Evolutionary conservation across 75 land plant species (phyloP), one percentile per base, ranked within the genome.

Genomic region (Pinus tabuliformis): DNA sequence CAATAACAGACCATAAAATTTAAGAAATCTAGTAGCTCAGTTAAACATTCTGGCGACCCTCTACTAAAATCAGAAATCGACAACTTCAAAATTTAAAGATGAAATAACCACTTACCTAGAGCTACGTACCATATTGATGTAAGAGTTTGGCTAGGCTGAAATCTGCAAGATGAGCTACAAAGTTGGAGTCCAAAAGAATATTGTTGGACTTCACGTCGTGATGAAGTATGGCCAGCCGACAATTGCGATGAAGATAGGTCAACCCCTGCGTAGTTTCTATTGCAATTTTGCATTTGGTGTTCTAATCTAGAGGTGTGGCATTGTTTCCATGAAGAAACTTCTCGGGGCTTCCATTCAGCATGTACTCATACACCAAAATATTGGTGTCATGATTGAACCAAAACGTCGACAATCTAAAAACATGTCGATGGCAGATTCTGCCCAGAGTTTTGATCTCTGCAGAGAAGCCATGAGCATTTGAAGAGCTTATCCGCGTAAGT

Each of bases 181-280:
- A 87, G 70, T 52, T 75, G 17, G 85, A 81, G 66, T 89, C 80
- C 36, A 91, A 56, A 14, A 91, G 79, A 62, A 91, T 91, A 83
- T 91, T 91, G 76, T 89, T 89, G 17, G 88, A 86, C 73, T 91
- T 91, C 21, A 89, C 93, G 66, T 91, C 93, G 15, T 91, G 22
- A 74, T 92, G 94, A 6, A 92, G 81, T 33, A 92, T 90, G 68
- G 89, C 17, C 1, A 92, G 94, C 3, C 79, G 81, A 76, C 92
- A 92, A 73, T 92, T 92, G 54, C 90, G 94, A 82, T 92, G 94
- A 57, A 92, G 83, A 68, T 91, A 91, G 73, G 91, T 86, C 4
- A 91, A 62, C 13, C 93, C 93, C 26, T 77, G 73, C 1, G 90
- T 88, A 14, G 94, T 82, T 6, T 90, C 92, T 0, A 87, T 16